A percentile compares a stretch with the other conserved stretches of the same genome.
These are phyloP conservation scores for Elsinoe fawcettii DNA, from an alignment of 2,329 filamentous ascomycete species.

Conservation along the genomic window DNA sequence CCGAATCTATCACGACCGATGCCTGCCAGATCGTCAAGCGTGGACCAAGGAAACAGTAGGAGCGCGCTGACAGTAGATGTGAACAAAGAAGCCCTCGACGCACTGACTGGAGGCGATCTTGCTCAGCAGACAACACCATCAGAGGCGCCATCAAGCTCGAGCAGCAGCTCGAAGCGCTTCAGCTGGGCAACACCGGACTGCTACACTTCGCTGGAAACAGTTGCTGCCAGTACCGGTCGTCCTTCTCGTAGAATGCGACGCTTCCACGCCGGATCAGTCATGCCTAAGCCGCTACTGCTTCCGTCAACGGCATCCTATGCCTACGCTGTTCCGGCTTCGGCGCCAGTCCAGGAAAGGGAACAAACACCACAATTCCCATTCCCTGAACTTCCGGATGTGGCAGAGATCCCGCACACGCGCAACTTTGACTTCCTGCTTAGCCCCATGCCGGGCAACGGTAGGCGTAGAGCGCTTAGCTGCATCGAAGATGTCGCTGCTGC, in stretches of 20 bases:
- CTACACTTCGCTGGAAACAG: constrained; percentile 9
- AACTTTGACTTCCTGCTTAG: constrained; percentile 13
- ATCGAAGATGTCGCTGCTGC: constrained; percentile 14
- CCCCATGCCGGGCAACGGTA: constrained; percentile 14
- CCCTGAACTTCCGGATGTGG: constrained; percentile 15
- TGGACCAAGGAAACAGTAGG: background rate
- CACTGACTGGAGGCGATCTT: background rate
- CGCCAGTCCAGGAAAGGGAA: constrained; percentile 23
- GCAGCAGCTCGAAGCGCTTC: constrained; percentile 12
- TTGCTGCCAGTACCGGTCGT: constrained; percentile 11
- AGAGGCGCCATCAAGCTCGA: background rate
- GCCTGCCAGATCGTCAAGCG: constrained; percentile 8
- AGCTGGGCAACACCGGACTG: constrained; percentile 15
- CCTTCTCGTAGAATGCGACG: constrained; percentile 28
- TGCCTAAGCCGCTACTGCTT: constrained; percentile 29
- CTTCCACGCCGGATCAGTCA: constrained; percentile 29
- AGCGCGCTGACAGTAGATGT: background rate
- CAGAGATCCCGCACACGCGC: constrained; percentile 5
- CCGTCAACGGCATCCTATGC: constrained; percentile 27
- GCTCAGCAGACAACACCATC: background rate
- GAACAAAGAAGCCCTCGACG: constrained; percentile 13
- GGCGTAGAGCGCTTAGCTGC: constrained; percentile 14
- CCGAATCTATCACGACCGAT: constrained; percentile 8
- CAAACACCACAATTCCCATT: constrained; percentile 20
- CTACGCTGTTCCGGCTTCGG: constrained; percentile 22